Conservation (phyloP, 2,329 filamentous ascomycete species). For the Aspergillus intermedius region DNA sequence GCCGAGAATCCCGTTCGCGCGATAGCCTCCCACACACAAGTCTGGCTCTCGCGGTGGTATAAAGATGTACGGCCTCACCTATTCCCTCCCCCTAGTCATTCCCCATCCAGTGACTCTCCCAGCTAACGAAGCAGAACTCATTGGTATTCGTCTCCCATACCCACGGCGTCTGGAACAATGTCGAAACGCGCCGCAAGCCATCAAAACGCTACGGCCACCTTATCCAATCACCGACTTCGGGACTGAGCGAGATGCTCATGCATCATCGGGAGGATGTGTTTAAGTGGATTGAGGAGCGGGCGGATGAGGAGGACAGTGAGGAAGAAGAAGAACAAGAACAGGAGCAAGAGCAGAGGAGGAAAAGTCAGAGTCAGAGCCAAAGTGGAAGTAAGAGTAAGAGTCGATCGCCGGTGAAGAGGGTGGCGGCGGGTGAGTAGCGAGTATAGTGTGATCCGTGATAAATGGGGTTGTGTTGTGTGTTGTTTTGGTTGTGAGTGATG, state of each 20-base stretch:
- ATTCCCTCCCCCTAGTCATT: neutral
- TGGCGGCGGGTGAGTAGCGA: neutral
- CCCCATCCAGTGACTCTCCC: conserved; percentile 2
- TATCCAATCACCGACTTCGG: conserved; percentile 38
- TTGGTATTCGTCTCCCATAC: conserved; percentile 68
- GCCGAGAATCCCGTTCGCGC: conserved; percentile 66
- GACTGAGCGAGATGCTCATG: conserved; percentile 52
- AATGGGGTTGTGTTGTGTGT: no score
- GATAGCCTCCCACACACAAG: conserved; percentile 70
- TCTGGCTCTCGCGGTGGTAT: conserved; percentile 70
- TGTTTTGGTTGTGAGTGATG: no score
- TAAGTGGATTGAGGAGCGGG: conserved; percentile 38
- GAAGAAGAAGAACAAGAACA: conserved; percentile 7
- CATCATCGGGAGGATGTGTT: conserved; percentile 48
- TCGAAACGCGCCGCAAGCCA: conserved; percentile 50
- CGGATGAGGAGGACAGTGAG: conserved; percentile 18
- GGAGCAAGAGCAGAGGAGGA: no score
- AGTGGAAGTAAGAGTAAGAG: conserved; percentile 5
- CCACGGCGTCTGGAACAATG: conserved; percentile 69
- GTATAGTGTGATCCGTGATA: no score
- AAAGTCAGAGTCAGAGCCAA: no score
- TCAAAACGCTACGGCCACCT: conserved; percentile 54
- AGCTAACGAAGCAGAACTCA: conserved; percentile 51
- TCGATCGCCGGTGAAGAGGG: conserved; percentile 10
- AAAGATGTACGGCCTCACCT: conserved; percentile 49